These are phyloP conservation scores for Harrya chromipes DNA, from an alignment of 768 basidiomycete genomes.

Conservation along the genomic window DNA sequence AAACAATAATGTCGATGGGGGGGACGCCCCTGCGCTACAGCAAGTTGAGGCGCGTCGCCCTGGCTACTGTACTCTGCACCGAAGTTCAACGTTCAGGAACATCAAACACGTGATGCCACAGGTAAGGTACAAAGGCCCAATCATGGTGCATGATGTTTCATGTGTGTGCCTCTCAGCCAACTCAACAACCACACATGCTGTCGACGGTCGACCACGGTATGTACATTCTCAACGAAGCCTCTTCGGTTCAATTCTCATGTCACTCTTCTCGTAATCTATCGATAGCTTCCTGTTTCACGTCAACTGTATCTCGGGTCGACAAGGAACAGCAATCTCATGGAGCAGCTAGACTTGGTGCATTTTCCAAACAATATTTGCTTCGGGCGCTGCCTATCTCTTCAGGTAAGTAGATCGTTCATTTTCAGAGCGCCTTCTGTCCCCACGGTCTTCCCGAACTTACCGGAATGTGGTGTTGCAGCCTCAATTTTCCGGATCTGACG, in stretches of 20 bases:
- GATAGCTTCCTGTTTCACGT: not conserved
- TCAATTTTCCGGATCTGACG: not conserved
- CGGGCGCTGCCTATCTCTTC: not conserved
- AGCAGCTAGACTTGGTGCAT: not conserved
- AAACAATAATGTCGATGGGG: no score
- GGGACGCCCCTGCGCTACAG: no score
- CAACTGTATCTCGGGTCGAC: no score
- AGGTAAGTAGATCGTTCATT: no score
- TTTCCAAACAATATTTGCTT: not conserved
- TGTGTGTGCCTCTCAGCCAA: not conserved
- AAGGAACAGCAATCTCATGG: no score
- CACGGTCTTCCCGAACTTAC: not conserved
- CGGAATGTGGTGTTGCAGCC: not conserved
- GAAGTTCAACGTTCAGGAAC: no score
- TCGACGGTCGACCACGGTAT: no score
- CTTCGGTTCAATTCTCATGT: not conserved
- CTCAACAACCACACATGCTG: not conserved
- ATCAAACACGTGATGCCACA: no score
- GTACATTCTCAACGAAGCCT: not conserved
- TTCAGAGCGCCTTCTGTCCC: not conserved
- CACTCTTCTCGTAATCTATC: not conserved
- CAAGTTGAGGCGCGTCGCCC: no score
- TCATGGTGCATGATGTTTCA: no score
- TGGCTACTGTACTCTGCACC: no score
- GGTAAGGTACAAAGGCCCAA: no score